Evolutionary conservation across 2,329 filamentous ascomycete species (phyloP).

Genomic region (Rhynchosporium agropyri): DNA sequence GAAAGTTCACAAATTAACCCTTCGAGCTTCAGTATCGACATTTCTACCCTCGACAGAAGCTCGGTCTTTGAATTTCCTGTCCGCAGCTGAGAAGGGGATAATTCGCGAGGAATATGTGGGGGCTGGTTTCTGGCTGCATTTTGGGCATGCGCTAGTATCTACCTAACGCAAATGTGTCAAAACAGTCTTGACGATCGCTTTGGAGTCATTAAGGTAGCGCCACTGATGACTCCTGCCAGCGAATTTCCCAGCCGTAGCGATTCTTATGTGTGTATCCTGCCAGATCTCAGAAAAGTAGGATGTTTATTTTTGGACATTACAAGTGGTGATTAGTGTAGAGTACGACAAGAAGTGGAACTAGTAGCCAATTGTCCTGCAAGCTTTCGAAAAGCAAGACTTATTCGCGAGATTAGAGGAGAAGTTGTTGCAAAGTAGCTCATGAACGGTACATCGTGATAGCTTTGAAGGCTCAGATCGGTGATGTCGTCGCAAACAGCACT

Average conservation of each 20-base stretch:
- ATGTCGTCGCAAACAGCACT: neutral
- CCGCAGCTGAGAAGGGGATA: too few species aligned
- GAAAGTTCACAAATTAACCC: too few species aligned
- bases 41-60: too few species aligned
- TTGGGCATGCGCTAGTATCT: too few species aligned
- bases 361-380: slow-evolving; percentile 1
- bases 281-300: neutral
- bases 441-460: slow-evolving; percentile 11
- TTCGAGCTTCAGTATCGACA: too few species aligned
- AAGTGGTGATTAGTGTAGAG: slow-evolving; percentile 18
- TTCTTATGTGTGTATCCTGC: neutral
- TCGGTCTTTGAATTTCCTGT: too few species aligned
- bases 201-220: slow-evolving; percentile 2
- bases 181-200: neutral
- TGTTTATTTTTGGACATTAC: slow-evolving; percentile 1
- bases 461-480: neutral
- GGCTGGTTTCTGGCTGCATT: too few species aligned
- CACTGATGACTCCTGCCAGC: slow-evolving; percentile 10
- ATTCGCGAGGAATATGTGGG: too few species aligned
- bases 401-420: neutral
- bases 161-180: too few species aligned
- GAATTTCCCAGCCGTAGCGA: slow-evolving; percentile 9
- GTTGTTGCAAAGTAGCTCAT: neutral
- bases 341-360: slow-evolving; percentile 19
- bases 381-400: slow-evolving; percentile 5